These are phyloP conservation scores for Asclepias syriaca DNA, from an alignment of 257 asterid species.

Conservation along the genomic window DNA sequence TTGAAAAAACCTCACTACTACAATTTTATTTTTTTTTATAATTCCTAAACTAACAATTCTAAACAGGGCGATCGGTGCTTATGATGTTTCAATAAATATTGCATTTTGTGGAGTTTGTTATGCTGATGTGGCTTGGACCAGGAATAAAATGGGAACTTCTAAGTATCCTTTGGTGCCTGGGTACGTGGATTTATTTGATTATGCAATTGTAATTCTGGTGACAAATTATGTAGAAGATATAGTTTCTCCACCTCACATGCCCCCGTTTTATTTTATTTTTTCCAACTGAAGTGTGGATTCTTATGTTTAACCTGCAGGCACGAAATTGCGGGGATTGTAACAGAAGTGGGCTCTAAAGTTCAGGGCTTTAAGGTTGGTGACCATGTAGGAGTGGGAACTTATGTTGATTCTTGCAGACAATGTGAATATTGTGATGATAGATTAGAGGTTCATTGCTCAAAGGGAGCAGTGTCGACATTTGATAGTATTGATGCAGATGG, in stretches of 20 bases:
- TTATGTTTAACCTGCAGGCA: conserved; percentile 40
- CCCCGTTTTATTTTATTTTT: too few relatives aligned
- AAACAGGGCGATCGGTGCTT: conserved; percentile 56
- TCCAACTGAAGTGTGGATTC: not conserved
- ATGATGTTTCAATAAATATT: conserved; percentile 64
- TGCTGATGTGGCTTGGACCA: conserved; percentile 84
- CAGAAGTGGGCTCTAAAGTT: conserved; percentile 58
- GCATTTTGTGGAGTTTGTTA: conserved; percentile 74
- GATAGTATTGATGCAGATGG: conserved; percentile 76
- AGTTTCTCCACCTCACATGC: not conserved
- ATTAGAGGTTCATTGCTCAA: conserved; percentile 59
- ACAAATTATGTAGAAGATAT: not conserved
- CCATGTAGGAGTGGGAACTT: conserved; percentile 84
- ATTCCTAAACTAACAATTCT: not conserved
- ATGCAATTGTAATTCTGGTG: not conserved
- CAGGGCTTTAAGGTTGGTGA: conserved; percentile 67
- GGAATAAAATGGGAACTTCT: conserved; percentile 48
- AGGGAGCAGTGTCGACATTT: conserved; percentile 57
- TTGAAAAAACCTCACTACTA: too few relatives aligned
- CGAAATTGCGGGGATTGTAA: conserved; percentile 76
- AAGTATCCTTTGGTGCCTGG: conserved; percentile 96
- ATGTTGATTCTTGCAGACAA: conserved; percentile 77
- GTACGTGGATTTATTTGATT: conserved; percentile 27
- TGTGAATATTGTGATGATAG: conserved; percentile 68
- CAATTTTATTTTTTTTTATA: not conserved